phyloP scores from a whole-genome alignment of 1,284 basidiomycete species.

The Fomitiporia mediterranea region DNA sequence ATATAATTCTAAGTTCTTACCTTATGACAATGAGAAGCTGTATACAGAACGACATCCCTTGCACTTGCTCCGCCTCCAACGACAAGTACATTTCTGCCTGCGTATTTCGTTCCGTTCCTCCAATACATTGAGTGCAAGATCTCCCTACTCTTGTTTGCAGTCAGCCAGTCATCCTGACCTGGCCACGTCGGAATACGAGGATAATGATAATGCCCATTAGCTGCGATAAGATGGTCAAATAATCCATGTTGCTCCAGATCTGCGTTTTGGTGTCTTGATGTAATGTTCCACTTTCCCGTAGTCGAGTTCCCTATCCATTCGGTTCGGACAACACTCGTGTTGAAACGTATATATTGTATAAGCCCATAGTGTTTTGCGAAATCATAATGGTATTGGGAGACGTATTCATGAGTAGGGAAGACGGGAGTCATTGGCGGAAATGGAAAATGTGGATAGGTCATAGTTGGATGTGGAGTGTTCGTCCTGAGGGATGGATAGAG shows the following conservation, averaged over 20 bases:
- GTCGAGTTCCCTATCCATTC: conserved; percentile 41
- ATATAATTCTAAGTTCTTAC: conserved; percentile 29
- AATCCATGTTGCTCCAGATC: conserved; percentile 16
- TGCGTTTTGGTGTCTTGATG: conserved; percentile 24
- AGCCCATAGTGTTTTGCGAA: conserved; percentile 39
- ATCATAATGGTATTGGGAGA: conserved; percentile 43
- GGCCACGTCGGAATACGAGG: conserved; percentile 42
- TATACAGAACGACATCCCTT: conserved; percentile 42
- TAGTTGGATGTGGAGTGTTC: conserved; percentile 48
- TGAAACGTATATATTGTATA: conserved; percentile 37
- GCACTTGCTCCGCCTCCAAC: conserved; percentile 51
- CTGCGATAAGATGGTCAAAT: conserved; percentile 52
- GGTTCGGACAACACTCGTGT: conserved; percentile 41
- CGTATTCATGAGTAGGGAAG: conserved; percentile 43
- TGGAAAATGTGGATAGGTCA: conserved; percentile 51
- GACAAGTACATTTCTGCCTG: conserved; percentile 41
- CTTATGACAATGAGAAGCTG: conserved; percentile 37
- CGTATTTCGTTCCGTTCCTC: conserved; percentile 42
- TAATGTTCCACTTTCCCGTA: conserved; percentile 42
- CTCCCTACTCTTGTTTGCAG: conserved; percentile 31
- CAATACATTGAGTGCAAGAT: conserved; percentile 54
- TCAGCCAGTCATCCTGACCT: conserved; percentile 47
- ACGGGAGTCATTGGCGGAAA: conserved; percentile 46
- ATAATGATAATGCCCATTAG: conserved; percentile 50
- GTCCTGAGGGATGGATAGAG: conserved; percentile 51